Conservation (phyloP, 1,284 basidiomycete species). For the Trametes hirsuta region DNA sequence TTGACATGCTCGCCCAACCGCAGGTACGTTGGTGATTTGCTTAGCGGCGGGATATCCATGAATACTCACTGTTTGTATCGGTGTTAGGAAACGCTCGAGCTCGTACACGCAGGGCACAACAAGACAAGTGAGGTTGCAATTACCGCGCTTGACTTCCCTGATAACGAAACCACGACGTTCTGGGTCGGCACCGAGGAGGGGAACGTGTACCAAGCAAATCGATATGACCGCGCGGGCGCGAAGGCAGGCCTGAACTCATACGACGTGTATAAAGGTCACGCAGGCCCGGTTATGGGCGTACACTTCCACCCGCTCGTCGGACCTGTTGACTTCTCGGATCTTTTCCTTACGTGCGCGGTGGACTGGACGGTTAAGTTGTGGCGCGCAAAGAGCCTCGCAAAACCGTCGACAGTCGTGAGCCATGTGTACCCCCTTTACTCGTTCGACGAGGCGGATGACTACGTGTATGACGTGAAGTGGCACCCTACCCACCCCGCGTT, state of each 20-base stretch:
- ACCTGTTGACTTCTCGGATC: slow-evolving; percentile 91
- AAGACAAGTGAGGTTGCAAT: slow-evolving; percentile 97
- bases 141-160: slow-evolving; percentile 90
- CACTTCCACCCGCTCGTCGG: slow-evolving; percentile 93
- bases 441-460: slow-evolving; percentile 96
- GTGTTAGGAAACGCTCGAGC: slow-evolving; percentile 84
- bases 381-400: slow-evolving; percentile 75
- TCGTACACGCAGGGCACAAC: slow-evolving; percentile 85
- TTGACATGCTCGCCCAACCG: slow-evolving; percentile 98
- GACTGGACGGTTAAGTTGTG: slow-evolving; percentile 98
- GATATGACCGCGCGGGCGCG: slow-evolving; percentile 94
- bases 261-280: slow-evolving; percentile 91
- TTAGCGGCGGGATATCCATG: slow-evolving; percentile 5
- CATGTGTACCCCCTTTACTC: slow-evolving; percentile 79
- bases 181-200: slow-evolving; percentile 99
- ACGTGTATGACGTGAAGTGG: slow-evolving; percentile 99
- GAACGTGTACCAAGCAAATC: slow-evolving; percentile 92
- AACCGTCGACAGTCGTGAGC: slow-evolving; percentile 58
- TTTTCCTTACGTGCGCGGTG: slow-evolving; percentile 90
- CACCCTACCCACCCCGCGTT: slow-evolving; percentile 93
- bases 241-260: slow-evolving; percentile 94
- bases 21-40: slow-evolving; percentile 57
- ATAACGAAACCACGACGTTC: slow-evolving; percentile 94
- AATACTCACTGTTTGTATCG: background rate
- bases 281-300: slow-evolving; percentile 91